Base-by-base conservation (phyloP, 352 stramenopile genomes). In the Elongisporangium anandrum region DNA sequence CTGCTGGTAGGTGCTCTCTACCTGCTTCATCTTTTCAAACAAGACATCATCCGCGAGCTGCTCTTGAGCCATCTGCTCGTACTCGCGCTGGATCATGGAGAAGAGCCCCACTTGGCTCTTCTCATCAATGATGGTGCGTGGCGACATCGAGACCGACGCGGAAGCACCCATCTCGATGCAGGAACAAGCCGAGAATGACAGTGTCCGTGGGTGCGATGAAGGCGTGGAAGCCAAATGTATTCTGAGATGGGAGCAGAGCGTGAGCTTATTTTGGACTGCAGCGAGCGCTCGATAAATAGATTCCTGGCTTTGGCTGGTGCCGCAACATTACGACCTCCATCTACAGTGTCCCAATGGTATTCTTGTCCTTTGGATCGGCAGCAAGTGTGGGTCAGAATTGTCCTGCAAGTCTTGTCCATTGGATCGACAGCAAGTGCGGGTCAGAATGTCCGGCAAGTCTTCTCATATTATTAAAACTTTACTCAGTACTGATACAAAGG, bases 21-120 rank as follows among this genome's bases (percentile, higher is more conserved):
- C 76, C 57, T 87, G 73, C 63, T 90, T 92, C 73, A 92, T 85
- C 22, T 75, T 77, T 58, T 92, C 79, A 54, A 92, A 92, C 53
- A 92, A 72, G 47, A 88, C 65, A 64, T 92, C 79, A 48, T 90
- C 79, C 10, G 65, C 66, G 7, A 92, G 65, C 1, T 83, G 56
- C 15, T 85, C 73, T 0, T 60, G 53, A n/a, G 51, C 55, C 74
- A 92, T 88, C 54, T 86, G 76, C 24, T 82, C 62, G 61, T 90
- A 92, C 57, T 91, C 81, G 45, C 66, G 69, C 38, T 81, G 66
- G 51, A 89, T 81, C 39, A 75, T 67, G 5, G 62, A 68, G 55
- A 91, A 91, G 53, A 87, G 66, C 15, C 66, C 74, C 24, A 87
- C 66, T 34, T 75, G 63, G 10, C 60, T 68, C 20, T 69, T 63